Percentiles rank a stretch among this genome's conserved stretches.
phyloP scores from a whole-genome alignment of 1,284 basidiomycete species.

The Irpex sp. region DNA sequence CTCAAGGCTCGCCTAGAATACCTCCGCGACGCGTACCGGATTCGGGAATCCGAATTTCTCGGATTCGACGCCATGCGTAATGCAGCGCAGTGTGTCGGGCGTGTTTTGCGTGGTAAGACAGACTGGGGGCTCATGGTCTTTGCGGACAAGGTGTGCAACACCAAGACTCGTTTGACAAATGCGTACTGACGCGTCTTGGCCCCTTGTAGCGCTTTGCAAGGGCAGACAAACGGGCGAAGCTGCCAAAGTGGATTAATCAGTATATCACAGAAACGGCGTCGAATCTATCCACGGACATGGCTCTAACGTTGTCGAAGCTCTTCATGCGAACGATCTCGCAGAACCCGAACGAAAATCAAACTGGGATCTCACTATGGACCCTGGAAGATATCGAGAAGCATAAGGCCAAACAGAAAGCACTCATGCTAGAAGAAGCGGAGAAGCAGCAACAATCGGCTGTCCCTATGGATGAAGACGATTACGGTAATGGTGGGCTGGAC shows the following conservation, averaged over 20 bases:
- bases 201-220: conserved; percentile 84
- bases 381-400: conserved; percentile 80
- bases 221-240: conserved; percentile 94
- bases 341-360: conserved; percentile 92
- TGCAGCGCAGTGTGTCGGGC: conserved; percentile 98
- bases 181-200: neutral
- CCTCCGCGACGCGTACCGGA: conserved; percentile 96
- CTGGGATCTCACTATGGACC: conserved; percentile 94
- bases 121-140: conserved; percentile 99
- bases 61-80: conserved; percentile 99
- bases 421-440: conserved; percentile 39
- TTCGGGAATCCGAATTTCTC: conserved; percentile 97
- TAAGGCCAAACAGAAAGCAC: conserved; percentile 73
- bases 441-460: conserved; percentile 28
- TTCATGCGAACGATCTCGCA: conserved; percentile 99
- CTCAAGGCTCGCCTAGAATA: conserved; percentile 97
- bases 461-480: conserved; percentile 45
- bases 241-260: conserved; percentile 99
- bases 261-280: conserved; percentile 98
- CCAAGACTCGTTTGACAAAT: neutral
- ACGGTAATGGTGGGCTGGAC: conserved; percentile 70
- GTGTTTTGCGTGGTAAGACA: conserved; percentile 96
- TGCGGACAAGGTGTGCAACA: conserved; percentile 82
- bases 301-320: conserved; percentile 90
- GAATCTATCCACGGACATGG: conserved; percentile 99